phyloP scores from a whole-genome alignment of 148 eudicot genomes.

The Cornus kousa region DNA sequence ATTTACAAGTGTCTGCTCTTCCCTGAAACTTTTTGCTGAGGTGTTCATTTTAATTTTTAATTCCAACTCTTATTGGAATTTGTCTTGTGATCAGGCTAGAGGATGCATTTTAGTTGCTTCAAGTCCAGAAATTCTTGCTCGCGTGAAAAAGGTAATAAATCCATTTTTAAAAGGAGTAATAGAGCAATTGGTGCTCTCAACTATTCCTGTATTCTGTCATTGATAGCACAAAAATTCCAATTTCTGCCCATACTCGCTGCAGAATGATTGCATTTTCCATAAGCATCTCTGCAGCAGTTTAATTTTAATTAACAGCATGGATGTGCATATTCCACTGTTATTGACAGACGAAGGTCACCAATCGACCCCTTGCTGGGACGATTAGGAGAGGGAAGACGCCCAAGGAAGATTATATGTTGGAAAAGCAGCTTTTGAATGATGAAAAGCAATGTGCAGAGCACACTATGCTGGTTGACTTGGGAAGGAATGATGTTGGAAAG shows the following conservation, averaged over 20 bases:
- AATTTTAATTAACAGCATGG: not conserved
- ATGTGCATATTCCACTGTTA: slow-evolving; percentile 6
- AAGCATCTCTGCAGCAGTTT: not conserved
- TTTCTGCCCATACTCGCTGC: not conserved
- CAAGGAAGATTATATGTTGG: slow-evolving; percentile 81
- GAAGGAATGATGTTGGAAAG: slow-evolving; percentile 99
- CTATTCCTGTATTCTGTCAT: not conserved
- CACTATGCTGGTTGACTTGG: slow-evolving; percentile 97
- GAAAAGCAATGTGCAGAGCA: slow-evolving; percentile 96
- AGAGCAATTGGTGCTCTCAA: not conserved
- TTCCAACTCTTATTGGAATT: not conserved
- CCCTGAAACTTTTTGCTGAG: slow-evolving; percentile 3
- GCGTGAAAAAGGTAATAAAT: slow-evolving; percentile 69
- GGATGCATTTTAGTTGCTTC: slow-evolving; percentile 98
- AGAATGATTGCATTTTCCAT: not conserved
- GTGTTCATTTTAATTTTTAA: not conserved
- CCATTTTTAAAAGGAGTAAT: not conserved
- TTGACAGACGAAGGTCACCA: slow-evolving; percentile 71
- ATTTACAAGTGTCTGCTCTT: slow-evolving; percentile 58
- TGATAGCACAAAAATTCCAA: not conserved
- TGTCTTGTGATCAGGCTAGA: slow-evolving; percentile 64
- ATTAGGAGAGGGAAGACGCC: slow-evolving; percentile 91
- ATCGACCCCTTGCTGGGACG: slow-evolving; percentile 96
- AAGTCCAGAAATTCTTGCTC: slow-evolving; percentile 98
- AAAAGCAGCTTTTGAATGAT: slow-evolving; percentile 82